phyloP scores from a whole-genome alignment of 2,329 filamentous ascomycete genomes.

The Pseudofabraea citricarpa region DNA sequence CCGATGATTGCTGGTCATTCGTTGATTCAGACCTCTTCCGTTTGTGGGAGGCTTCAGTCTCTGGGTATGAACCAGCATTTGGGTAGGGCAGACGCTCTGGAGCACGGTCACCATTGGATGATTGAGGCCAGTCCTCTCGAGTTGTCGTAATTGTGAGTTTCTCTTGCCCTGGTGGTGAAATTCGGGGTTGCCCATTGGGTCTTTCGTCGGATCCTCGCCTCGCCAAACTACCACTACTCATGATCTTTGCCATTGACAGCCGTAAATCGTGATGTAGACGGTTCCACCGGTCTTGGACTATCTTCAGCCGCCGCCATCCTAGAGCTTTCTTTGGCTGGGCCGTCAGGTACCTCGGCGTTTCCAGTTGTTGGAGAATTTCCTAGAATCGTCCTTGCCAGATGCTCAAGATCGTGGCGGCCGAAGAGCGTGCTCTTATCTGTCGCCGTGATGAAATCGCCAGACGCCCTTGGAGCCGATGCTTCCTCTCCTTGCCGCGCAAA shows the following conservation, averaged over 20 bases:
- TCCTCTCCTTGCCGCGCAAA: conserved; percentile 11
- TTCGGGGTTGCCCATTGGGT: conserved; percentile 24
- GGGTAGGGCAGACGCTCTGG: conserved; percentile 18
- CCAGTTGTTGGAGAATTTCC: conserved; percentile 3
- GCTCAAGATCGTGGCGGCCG: conserved; percentile 18
- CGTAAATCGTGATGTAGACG: conserved; percentile 24
- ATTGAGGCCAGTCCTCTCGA: conserved; percentile 25
- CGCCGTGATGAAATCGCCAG: conserved; percentile 11
- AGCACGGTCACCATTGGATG: conserved; percentile 19
- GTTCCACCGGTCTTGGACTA: background rate
- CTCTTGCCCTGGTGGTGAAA: conserved; percentile 26
- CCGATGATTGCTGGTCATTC: conserved; percentile 36
- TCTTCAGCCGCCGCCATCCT: conserved; percentile 16
- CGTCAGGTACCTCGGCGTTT: background rate
- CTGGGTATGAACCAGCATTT: conserved; percentile 15
- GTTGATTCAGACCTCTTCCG: conserved; percentile 66
- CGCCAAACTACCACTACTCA: conserved; percentile 15
- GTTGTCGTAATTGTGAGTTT: conserved; percentile 26
- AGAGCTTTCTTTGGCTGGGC: background rate
- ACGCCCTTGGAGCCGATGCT: conserved; percentile 8
- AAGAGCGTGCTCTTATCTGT: conserved; percentile 10
- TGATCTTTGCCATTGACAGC: conserved; percentile 28
- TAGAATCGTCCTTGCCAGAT: conserved; percentile 18
- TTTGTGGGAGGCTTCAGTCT: conserved; percentile 46
- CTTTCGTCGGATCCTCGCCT: conserved; percentile 26